phyloP scores from a whole-genome alignment of 2,329 filamentous ascomycete species.

The Claviceps capensis region DNA sequence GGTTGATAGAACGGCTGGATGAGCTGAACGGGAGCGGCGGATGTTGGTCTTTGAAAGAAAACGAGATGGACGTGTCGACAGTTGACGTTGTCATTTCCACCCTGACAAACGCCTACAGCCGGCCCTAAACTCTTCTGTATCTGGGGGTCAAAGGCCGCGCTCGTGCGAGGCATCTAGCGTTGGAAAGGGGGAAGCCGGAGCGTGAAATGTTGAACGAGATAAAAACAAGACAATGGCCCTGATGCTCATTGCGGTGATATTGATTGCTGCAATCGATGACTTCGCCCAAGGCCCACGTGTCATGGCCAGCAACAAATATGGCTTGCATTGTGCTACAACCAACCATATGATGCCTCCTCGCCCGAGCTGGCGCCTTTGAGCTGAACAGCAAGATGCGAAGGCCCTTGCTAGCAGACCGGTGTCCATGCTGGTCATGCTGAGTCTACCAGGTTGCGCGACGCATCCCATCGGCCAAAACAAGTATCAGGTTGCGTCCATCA shows the following conservation, averaged over 20 bases:
- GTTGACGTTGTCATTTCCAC: no score
- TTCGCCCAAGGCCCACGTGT: background rate
- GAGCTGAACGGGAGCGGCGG: no score
- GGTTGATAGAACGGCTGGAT: no score
- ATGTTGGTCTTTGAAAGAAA: no score
- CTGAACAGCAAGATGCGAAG: background rate
- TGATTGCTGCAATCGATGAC: background rate
- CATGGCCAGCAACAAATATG: background rate
- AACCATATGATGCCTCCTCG: background rate
- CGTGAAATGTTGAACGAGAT: background rate
- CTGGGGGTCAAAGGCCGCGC: no score
- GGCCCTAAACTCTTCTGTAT: background rate
- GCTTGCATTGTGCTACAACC: background rate
- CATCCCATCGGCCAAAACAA: background rate
- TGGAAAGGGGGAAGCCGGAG: background rate
- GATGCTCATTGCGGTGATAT: background rate
- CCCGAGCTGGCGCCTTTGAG: background rate
- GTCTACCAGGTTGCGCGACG: background rate
- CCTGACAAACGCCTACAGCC: no score
- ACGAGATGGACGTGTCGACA: no score
- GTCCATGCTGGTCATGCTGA: background rate
- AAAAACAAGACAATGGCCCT: background rate
- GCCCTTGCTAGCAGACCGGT: background rate
- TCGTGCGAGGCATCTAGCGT: background rate
- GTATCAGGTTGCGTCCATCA: conserved; percentile 6